These are phyloP conservation scores for Pharnaceum exiguum DNA, from an alignment of 148 eudicot genomes.

Conservation along the genomic window DNA sequence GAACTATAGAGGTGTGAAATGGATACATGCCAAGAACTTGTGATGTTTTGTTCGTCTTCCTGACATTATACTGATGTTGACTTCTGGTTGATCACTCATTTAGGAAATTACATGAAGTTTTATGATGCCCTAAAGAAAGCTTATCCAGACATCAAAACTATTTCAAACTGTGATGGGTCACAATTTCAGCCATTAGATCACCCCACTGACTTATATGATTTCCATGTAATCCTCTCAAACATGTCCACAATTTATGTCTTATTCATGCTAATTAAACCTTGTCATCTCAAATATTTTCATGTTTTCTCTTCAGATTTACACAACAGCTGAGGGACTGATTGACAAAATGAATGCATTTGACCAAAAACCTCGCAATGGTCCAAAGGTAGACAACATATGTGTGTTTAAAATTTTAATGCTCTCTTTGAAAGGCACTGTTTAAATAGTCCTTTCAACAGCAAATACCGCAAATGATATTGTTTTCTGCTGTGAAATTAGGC, in stretches of 20 bases:
- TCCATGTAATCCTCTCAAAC: conserved; percentile 37
- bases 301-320: conserved; percentile 41
- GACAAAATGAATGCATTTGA: conserved; percentile 45
- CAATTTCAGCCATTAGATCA: conserved; percentile 34
- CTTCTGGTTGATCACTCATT: background rate
- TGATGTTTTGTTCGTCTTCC: too few species aligned
- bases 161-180: conserved; percentile 66
- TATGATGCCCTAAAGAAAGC: conserved; percentile 46
- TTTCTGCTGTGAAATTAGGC: too few species aligned
- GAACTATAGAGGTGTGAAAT: background rate
- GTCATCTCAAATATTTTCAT: background rate
- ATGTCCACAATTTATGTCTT: background rate
- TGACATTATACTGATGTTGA: too few species aligned
- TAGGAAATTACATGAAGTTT: conserved; percentile 67
- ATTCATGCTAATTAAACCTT: too few species aligned
- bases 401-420: too few species aligned
- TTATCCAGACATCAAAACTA: conserved; percentile 62
- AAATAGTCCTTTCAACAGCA: too few species aligned
- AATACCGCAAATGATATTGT: too few species aligned
- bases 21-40: too few species aligned
- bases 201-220: conserved; percentile 71
- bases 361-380: conserved; percentile 41
- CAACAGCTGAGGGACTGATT: conserved; percentile 30
- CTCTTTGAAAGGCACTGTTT: too few species aligned
- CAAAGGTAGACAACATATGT: too few species aligned